Evolutionary conservation across 2,329 filamentous ascomycete genomes (phyloP).

Genomic region (Fusarium ramigenum): DNA sequence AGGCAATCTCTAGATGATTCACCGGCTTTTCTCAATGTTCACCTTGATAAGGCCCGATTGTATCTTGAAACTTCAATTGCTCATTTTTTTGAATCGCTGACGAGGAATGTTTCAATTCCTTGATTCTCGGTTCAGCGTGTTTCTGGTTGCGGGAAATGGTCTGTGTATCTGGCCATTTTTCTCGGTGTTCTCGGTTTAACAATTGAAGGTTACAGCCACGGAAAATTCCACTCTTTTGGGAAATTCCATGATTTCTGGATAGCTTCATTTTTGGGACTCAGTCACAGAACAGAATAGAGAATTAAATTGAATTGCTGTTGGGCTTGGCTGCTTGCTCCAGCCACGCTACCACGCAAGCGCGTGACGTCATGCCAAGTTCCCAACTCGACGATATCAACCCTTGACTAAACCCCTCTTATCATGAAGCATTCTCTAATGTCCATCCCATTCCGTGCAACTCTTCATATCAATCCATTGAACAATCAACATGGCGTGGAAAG

Average conservation of each 20-base stretch:
- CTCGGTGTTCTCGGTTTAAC: not conserved
- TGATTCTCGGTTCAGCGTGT: not conserved
- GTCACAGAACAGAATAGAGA: not conserved
- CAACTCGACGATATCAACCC: not conserved
- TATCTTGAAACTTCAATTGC: not conserved
- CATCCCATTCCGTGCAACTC: too few relatives aligned
- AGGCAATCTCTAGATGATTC: conserved; percentile 7
- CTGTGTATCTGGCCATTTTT: not conserved
- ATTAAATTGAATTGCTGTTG: not conserved
- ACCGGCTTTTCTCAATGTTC: not conserved
- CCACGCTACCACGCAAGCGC: conserved; percentile 22
- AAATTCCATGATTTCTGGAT: not conserved
- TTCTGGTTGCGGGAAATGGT: not conserved
- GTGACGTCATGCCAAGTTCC: conserved; percentile 30
- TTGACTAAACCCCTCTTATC: not conserved
- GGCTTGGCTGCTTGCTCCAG: conserved; percentile 7
- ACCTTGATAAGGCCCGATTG: conserved; percentile 15
- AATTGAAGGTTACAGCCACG: not conserved
- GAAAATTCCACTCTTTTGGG: not conserved
- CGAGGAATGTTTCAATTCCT: not conserved
- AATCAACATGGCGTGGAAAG: conserved; percentile 48
- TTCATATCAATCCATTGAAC: too few relatives aligned
- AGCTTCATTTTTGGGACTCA: not conserved
- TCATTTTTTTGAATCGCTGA: not conserved
- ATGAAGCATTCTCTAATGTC: not conserved